A percentile compares a stretch with the other conserved stretches of the same genome.
phyloP scores from a whole-genome alignment of 306 rosid species.

The Sicyos edulis region DNA sequence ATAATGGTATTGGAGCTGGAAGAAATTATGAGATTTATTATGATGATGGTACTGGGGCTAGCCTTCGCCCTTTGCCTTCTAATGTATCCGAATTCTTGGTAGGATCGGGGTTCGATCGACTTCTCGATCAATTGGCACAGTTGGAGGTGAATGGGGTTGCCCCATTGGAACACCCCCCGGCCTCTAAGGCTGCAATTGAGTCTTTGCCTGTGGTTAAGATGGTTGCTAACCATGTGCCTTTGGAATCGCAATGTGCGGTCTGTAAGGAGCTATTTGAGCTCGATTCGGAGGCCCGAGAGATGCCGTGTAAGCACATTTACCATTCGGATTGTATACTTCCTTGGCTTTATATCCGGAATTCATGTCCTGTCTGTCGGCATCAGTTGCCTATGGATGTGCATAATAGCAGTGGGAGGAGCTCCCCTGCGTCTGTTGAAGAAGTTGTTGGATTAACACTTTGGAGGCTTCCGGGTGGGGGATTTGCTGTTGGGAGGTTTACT shows the following conservation, averaged over 20 bases:
- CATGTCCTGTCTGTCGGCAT: constrained; percentile 68
- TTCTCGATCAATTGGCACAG: constrained; percentile 51
- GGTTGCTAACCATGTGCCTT: constrained; percentile 31
- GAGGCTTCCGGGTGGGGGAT: constrained; percentile 75
- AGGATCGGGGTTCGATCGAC: constrained; percentile 63
- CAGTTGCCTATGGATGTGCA: constrained; percentile 50
- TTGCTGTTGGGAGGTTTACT: constrained; percentile 67
- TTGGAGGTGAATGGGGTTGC: constrained; percentile 40
- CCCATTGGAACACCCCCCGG: constrained; percentile 48
- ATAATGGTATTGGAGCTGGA: constrained; percentile 38
- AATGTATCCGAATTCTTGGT: constrained; percentile 51
- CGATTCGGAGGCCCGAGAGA: constrained; percentile 58
- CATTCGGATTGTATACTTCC: constrained; percentile 61
- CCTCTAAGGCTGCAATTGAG: constrained; percentile 58
- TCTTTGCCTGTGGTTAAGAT: constrained; percentile 59
- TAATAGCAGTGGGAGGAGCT: constrained; percentile 34
- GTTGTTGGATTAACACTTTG: constrained; percentile 61
- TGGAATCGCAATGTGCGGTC: constrained; percentile 60
- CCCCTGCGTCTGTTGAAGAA: constrained; percentile 37
- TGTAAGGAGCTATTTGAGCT: constrained; percentile 54
- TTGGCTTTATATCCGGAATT: constrained; percentile 61
- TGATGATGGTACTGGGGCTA: constrained; percentile 53
- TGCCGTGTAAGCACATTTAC: constrained; percentile 73
- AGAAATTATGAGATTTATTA: constrained; percentile 55
- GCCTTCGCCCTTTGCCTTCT: constrained; percentile 52